A percentile compares a stretch with the other conserved stretches of the same genome.
Evolutionary conservation across 2,329 filamentous ascomycete genomes (phyloP).

Genomic region (Coniochaeta prunicola): DNA sequence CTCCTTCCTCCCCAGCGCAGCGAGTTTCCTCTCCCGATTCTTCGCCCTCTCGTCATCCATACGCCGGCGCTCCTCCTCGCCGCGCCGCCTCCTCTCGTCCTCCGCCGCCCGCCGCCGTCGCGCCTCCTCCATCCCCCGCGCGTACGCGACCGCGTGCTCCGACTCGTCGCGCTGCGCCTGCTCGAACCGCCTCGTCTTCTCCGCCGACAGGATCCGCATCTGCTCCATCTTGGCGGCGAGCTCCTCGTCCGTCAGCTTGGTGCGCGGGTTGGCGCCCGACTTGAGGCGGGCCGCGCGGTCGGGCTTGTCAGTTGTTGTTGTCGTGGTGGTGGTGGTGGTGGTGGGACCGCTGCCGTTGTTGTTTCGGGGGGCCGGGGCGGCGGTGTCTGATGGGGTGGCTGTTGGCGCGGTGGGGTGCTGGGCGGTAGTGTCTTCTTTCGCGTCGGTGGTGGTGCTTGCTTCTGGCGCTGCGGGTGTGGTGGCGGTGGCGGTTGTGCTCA

Average conservation of each 20-base stretch:
- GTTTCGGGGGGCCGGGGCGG: slow-evolving; percentile 12
- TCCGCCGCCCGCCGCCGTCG: slow-evolving; percentile 44
- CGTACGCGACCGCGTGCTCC: slow-evolving; percentile 46
- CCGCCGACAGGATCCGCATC: slow-evolving; percentile 51
- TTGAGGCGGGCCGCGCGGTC: slow-evolving; percentile 34
- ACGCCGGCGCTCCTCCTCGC: slow-evolving; percentile 42
- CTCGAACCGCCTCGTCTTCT: slow-evolving; percentile 53
- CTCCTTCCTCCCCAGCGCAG: slow-evolving; percentile 42
- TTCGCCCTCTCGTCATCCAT: slow-evolving; percentile 53
- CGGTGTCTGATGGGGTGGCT: slow-evolving; percentile 6
- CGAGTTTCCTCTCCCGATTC: slow-evolving; percentile 54
- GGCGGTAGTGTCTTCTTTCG: slow-evolving; percentile 2
- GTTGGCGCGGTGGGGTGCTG: slow-evolving; percentile 14
- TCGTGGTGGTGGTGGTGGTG: too few relatives aligned
- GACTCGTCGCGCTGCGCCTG: slow-evolving; percentile 50
- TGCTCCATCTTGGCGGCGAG: slow-evolving; percentile 52
- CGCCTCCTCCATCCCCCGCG: slow-evolving; percentile 48
- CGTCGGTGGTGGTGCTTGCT: not conserved
- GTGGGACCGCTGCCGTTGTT: too few relatives aligned
- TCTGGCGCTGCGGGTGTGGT: slow-evolving; percentile 1
- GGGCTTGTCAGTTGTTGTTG: slow-evolving; percentile 25
- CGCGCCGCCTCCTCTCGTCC: slow-evolving; percentile 40
- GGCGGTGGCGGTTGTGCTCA: slow-evolving; percentile 8
- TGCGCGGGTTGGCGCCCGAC: slow-evolving; percentile 51
- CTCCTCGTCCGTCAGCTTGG: slow-evolving; percentile 53